Percentiles rank a stretch among this genome's conserved stretches.
Conservation (phyloP, 805 yeast species). For the Lachancea kluyveri region DNA sequence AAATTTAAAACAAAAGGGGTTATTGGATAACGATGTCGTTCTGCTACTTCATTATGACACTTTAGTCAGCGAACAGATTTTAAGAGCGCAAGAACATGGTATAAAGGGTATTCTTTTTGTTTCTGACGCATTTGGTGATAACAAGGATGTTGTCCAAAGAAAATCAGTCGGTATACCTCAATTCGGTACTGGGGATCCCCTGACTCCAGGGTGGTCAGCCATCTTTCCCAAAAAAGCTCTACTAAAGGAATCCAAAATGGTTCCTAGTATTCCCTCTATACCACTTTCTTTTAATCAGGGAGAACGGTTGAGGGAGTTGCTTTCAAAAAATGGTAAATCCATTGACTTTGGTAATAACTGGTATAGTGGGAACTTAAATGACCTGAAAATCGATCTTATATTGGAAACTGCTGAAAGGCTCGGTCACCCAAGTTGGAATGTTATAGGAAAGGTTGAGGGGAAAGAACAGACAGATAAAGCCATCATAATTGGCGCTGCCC, state of each 20-base stretch:
- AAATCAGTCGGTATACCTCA: slow-evolving; percentile 53
- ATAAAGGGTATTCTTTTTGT: slow-evolving; percentile 68
- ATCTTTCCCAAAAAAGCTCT: slow-evolving; percentile 35
- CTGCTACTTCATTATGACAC: slow-evolving; percentile 56
- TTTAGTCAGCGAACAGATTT: slow-evolving; percentile 44
- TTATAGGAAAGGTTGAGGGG: slow-evolving; percentile 72
- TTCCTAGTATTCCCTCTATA: slow-evolving; percentile 69
- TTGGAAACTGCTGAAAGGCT: slow-evolving; percentile 42
- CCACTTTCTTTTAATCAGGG: slow-evolving; percentile 78
- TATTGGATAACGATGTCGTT: slow-evolving; percentile 44
- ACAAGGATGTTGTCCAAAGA: slow-evolving; percentile 30
- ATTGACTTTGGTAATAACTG: slow-evolving; percentile 17
- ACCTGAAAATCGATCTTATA: slow-evolving; percentile 22
- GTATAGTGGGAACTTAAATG: slow-evolving; percentile 18
- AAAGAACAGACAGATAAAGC: slow-evolving; percentile 72
- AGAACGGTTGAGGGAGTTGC: slow-evolving; percentile 28
- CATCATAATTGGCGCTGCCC: slow-evolving; percentile 71
- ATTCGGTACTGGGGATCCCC: slow-evolving; percentile 66
- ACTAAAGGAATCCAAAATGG: slow-evolving; percentile 42
- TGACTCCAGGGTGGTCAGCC: slow-evolving; percentile 71
- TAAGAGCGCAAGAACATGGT: slow-evolving; percentile 49
- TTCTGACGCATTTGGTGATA: slow-evolving; percentile 34
- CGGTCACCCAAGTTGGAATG: slow-evolving; percentile 69
- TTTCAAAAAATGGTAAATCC: slow-evolving; percentile 21
- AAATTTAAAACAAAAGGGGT: slow-evolving; percentile 30